These are phyloP conservation scores for Lignosus rhinocerotis DNA, from an alignment of 1,284 basidiomycete species.

Conservation along the genomic window DNA sequence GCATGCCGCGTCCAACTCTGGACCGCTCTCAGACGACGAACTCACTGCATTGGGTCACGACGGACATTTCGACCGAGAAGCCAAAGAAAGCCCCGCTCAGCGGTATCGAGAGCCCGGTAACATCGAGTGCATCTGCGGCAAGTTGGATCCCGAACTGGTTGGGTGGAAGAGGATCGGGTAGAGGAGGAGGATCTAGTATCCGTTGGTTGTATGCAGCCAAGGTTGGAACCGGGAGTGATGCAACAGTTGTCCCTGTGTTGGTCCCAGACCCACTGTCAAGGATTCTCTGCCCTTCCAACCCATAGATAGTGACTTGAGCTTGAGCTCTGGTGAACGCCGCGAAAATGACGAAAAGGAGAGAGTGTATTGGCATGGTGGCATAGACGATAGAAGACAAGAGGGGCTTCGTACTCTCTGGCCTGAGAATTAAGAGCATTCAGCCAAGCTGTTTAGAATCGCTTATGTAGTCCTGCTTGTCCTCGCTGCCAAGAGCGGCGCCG, in stretches of 20 bases:
- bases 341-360: constrained; percentile 25
- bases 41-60: constrained; percentile 63
- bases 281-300: constrained; percentile 24
- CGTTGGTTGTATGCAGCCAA: constrained; percentile 21
- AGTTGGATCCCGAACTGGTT: constrained; percentile 35
- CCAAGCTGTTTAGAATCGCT: not conserved
- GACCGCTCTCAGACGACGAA: constrained; percentile 17
- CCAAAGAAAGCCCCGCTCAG: constrained; percentile 66
- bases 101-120: constrained; percentile 48
- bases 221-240: constrained; percentile 39
- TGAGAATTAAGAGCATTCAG: not conserved
- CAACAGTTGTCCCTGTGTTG: constrained; percentile 18
- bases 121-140: constrained; percentile 25
- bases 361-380: constrained; percentile 24
- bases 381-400: not conserved
- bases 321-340: constrained; percentile 17
- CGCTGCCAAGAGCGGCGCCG: too few species aligned
- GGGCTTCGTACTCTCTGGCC: not conserved
- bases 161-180: constrained; percentile 17
- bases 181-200: constrained; percentile 20
- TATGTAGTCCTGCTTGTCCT: too few species aligned
- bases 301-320: constrained; percentile 30
- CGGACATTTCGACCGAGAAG: constrained; percentile 74
- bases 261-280: constrained; percentile 11
- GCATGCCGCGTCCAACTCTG: too few species aligned